Conservation (phyloP, 2,329 filamentous ascomycete genomes). For the Amesomyces nigricolor region DNA sequence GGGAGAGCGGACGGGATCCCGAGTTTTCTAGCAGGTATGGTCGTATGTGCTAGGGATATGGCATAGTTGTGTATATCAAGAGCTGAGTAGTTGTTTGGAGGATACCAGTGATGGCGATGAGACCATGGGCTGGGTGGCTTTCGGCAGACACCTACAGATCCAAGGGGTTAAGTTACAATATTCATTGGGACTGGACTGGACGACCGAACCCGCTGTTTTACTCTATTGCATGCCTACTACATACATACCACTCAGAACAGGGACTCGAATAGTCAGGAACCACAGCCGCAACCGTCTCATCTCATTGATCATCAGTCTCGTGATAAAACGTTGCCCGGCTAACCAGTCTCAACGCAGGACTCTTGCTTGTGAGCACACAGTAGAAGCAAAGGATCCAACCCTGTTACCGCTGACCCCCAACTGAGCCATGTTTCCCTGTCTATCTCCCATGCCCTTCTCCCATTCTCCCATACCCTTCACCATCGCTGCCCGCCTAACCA, state of each 20-base stretch:
- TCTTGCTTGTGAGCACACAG: not conserved
- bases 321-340: not conserved
- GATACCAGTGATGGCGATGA: no score
- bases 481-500: not conserved
- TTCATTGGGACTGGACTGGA: no score
- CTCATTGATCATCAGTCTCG: slow-evolving; percentile 14
- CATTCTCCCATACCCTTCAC: no score
- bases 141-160: no score
- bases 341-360: not conserved
- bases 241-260: no score
- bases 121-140: no score
- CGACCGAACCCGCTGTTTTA: not conserved
- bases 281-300: not conserved
- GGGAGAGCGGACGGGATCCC: no score
- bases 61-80: no score
- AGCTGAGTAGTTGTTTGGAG: no score
- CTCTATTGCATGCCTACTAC: not conserved
- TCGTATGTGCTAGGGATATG: no score
- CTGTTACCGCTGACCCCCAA: not conserved
- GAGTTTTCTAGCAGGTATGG: no score
- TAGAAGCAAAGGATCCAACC: not conserved
- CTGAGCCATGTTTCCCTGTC: not conserved
- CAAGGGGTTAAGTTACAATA: no score
- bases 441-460: not conserved
- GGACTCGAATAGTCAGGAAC: not conserved